Percentiles rank a stretch among this genome's conserved stretches.
phyloP scores from a whole-genome alignment of 1,139 yeast species.

The Debaryomyces psychrophilus region DNA sequence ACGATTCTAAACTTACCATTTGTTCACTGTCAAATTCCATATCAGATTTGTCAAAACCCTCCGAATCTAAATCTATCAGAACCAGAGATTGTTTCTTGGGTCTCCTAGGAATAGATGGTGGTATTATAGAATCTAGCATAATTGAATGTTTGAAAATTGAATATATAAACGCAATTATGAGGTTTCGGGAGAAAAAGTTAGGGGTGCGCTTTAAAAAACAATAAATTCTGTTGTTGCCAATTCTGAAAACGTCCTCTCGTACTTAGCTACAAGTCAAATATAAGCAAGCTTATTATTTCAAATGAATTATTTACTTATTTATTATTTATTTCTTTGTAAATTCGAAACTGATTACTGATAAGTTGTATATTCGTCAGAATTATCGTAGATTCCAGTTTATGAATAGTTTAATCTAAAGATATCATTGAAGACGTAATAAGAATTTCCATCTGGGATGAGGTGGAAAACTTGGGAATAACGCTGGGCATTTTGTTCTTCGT shows the following conservation, averaged over 20 bases:
- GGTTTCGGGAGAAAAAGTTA: neutral
- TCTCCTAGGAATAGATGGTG: slow-evolving; percentile 13
- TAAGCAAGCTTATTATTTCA: neutral
- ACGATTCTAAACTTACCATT: neutral
- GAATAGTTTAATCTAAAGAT: slow-evolving; percentile 91
- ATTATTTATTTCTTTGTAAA: slow-evolving; percentile 1
- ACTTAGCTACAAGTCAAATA: neutral
- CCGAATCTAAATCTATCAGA: neutral
- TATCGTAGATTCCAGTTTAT: slow-evolving; percentile 17
- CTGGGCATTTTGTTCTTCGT: slow-evolving; percentile 93
- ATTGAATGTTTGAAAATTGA: neutral
- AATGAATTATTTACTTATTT: neutral
- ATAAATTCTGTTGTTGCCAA: neutral
- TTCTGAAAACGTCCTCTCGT: neutral
- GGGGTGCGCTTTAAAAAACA: neutral
- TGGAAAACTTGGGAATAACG: slow-evolving; percentile 98
- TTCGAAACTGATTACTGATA: neutral
- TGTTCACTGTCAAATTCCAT: neutral
- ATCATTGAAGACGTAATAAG: slow-evolving; percentile 94
- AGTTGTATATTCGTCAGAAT: neutral
- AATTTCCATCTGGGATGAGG: slow-evolving; percentile 86
- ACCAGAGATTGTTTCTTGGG: slow-evolving; percentile 8
- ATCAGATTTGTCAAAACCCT: neutral
- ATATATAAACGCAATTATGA: neutral
- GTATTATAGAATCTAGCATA: slow-evolving; percentile 7